Evolutionary conservation across 2,329 filamentous ascomycete genomes (phyloP), one percentile per base, ranked within the genome.

Genomic region (Chaetothyriales sp.): DNA sequence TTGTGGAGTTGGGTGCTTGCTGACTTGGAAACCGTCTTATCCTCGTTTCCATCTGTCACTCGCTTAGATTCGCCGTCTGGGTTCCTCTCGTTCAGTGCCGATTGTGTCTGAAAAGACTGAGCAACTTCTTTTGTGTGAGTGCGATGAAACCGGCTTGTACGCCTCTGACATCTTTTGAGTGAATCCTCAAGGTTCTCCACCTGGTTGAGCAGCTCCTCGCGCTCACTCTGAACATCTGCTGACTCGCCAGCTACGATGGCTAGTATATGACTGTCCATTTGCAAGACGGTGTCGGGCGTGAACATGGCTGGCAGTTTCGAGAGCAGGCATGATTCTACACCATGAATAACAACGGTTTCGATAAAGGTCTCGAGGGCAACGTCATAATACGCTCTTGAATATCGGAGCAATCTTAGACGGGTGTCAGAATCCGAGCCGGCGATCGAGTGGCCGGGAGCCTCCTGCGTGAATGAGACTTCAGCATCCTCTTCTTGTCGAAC

Each of bases 261-360:
- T 12, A 66, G 46, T 7, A 54, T 53, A 0, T 62, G 58, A 2
- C 69, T 61, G 2, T 57, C 53, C 64, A 73, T 66, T 1, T 47
- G 50, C 39, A 62, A 59, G 1, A 75, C 65, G 0, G 57, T 59
- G 0, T 60, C 61, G 1, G 68, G 62, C 0, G 66, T 71, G 28
- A 76, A 62, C 2, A 76, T 70, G 0, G 53, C 49, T 0, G 67
- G 64, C 0, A 76, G 51, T 1, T 69, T 64, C 0, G 51, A 58
- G 0, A 77, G 59, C 0, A 77, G 66, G 44, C 71, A 74, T 28
- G 70, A 70, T 55, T 77, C 74, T 0, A 74, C 63, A 0, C 67
- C 73, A 0, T 75, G 62, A n/a, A 67, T 73, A 18, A 70, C 64
- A 8, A 76, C 62, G 18, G 74, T 74, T 3, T 77, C 70, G 2